phyloP scores from a whole-genome alignment of 371 early-diverging fungal species.

The Rhizopus stolonifer region DNA sequence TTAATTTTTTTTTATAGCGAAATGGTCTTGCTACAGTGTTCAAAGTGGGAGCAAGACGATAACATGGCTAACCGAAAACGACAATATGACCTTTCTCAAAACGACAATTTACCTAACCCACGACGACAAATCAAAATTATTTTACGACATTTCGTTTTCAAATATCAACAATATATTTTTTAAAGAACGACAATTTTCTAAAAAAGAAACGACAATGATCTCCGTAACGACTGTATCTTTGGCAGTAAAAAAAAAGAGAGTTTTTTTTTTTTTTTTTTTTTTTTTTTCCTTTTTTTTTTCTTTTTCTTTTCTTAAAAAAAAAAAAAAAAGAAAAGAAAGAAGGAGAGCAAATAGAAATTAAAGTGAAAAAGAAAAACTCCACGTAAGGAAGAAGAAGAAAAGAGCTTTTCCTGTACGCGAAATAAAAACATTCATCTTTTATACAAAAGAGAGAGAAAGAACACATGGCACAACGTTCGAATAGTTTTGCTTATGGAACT shows the following conservation, averaged over 20 bases:
- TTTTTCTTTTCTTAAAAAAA: not conserved
- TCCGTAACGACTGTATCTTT: conserved; percentile 3
- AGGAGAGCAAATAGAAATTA: too few species aligned
- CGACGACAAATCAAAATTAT: conserved; percentile 12
- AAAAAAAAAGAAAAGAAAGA: not conserved
- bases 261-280: not conserved
- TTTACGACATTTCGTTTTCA: conserved; percentile 5
- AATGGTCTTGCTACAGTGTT: too few species aligned
- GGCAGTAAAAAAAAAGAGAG: too few species aligned
- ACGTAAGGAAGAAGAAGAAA: too few species aligned
- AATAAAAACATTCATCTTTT: too few species aligned
- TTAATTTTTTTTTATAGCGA: conserved; percentile 10
- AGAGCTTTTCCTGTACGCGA: too few species aligned
- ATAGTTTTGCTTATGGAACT: conserved; percentile 33
- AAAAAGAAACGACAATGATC: conserved; percentile 6
- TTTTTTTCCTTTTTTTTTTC: not conserved
- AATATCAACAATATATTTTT: conserved; percentile 4
- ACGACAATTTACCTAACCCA: conserved; percentile 8
- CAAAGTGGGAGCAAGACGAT: too few species aligned
- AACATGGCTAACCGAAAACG: conserved; percentile 3
- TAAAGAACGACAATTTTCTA: conserved; percentile 5
- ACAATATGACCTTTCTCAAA: conserved; percentile 5
- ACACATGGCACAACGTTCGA: conserved; percentile 31
- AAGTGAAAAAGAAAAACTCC: too few species aligned
- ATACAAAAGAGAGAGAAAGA: not conserved